phyloP scores from a whole-genome alignment of 345 rosid species.

The Geranium rotundifolium region DNA sequence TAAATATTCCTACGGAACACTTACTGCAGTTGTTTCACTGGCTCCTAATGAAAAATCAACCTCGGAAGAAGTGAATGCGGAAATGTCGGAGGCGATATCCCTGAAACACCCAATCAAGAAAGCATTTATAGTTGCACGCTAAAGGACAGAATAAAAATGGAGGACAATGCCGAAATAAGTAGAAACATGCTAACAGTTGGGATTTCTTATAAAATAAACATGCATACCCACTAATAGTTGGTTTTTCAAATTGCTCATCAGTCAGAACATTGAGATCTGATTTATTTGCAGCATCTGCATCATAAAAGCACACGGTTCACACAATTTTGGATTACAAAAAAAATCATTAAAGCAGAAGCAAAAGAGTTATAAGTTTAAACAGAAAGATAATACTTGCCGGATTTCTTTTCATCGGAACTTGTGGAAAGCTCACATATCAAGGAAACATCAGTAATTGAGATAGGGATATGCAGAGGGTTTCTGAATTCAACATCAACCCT shows the following conservation, averaged over 20 bases:
- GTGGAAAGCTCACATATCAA: conserved; percentile 65
- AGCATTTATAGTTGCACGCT: conserved; percentile 10
- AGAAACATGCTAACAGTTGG: background rate
- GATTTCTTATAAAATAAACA: background rate
- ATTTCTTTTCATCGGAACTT: conserved; percentile 41
- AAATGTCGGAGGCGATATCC: conserved; percentile 29
- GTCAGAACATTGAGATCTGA: conserved; percentile 28
- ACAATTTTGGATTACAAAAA: background rate
- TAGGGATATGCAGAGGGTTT: conserved; percentile 72
- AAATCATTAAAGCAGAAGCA: background rate
- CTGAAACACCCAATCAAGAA: conserved; percentile 30
- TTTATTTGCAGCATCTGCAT: conserved; percentile 28
- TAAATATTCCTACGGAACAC: conserved; percentile 18
- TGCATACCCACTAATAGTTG: conserved; percentile 27
- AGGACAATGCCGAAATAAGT: background rate
- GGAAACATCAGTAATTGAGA: conserved; percentile 57
- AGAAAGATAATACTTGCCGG: conserved; percentile 33
- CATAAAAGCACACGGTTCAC: background rate
- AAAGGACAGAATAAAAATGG: background rate
- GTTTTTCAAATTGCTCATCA: conserved; percentile 26
- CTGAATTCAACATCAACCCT: conserved; percentile 60
- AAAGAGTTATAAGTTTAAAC: conserved; percentile 7
- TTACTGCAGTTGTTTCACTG: conserved; percentile 54
- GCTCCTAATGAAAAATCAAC: conserved; percentile 53
- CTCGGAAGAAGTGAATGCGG: conserved; percentile 59